Conservation (phyloP, 257 asterid genomes). For the Solanum ossicruentum region DNA sequence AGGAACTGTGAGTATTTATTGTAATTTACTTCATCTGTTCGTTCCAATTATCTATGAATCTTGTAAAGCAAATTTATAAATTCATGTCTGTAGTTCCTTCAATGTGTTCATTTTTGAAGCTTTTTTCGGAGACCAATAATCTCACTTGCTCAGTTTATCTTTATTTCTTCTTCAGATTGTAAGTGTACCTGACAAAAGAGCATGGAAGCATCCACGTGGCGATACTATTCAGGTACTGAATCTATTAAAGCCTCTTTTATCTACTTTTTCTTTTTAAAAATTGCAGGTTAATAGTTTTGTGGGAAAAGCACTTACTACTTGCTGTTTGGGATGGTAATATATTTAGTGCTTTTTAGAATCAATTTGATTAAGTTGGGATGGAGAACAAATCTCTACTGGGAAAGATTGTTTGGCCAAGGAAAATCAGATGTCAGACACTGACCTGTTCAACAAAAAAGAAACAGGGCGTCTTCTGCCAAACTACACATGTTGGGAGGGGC, state of each 20-base stretch:
- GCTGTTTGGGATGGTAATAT: background rate
- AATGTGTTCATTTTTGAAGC: background rate
- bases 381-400: background rate
- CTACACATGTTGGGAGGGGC: background rate
- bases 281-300: background rate
- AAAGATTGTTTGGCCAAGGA: background rate
- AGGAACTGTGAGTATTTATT: constrained; percentile 70
- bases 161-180: constrained; percentile 34
- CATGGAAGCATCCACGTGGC: constrained; percentile 39
- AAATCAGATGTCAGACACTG: background rate
- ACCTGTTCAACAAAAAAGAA: background rate
- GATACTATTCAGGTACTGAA: constrained; percentile 62
- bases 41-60: background rate
- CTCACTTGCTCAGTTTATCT: background rate
- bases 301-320: background rate
- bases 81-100: background rate
- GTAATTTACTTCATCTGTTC: background rate
- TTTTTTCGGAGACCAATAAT: background rate
- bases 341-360: background rate
- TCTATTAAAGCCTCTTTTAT: background rate
- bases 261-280: background rate
- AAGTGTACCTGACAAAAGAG: constrained; percentile 75
- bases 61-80: background rate
- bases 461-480: background rate
- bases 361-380: background rate